Evolutionary conservation across 129 eudicot genomes (phyloP), one percentile per base, ranked within the genome.

Genomic region (Solidago caesia): DNA sequence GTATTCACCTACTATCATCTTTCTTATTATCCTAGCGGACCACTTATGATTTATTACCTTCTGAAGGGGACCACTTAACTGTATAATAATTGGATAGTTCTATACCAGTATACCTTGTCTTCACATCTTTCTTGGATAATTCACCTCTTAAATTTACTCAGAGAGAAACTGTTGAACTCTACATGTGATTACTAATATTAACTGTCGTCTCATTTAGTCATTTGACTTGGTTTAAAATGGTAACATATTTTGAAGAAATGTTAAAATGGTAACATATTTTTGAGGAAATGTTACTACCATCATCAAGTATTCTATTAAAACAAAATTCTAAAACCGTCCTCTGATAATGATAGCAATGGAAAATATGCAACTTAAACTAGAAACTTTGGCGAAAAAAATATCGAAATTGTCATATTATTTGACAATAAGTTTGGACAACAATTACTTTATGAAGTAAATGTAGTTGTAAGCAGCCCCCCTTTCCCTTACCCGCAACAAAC

Each of bases 401-500:
- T 75, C 44, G 21, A 43, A 64, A 15, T 55, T 41, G 27, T 29
- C 4, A 15, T 21, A 21, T 72, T 57, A 47, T 46, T 79, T 65
- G 70, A 78, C 60, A 5, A 51, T 42, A 69, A 62, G 7, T 64
- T 12, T 77, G 61, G 71, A 71, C 67, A 53, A 25, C 47, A 39
- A 64, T 75, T 65, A 53, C 56, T 65, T 26, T 53, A 21, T 43
- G 12, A 44, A 65, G 45, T 66, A 75, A 58, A n/a, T 25, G 27
- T 45, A 27, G 58, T 71, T 39, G 65, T 55, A 43, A 21, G 44
- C 67, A 66, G 44, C 62, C 44, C 51, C 64, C 74, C 56, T 26
- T 56, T 26, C 71, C 58, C 14, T 6, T 11, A 4, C 43, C 33
- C 63, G 9, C 41, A 39, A 52, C 41, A 0, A 8, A 57, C 79